These are phyloP conservation scores for Amborella trichopoda DNA, from an alignment of 164 flowering plant species.

Conservation along the genomic window DNA sequence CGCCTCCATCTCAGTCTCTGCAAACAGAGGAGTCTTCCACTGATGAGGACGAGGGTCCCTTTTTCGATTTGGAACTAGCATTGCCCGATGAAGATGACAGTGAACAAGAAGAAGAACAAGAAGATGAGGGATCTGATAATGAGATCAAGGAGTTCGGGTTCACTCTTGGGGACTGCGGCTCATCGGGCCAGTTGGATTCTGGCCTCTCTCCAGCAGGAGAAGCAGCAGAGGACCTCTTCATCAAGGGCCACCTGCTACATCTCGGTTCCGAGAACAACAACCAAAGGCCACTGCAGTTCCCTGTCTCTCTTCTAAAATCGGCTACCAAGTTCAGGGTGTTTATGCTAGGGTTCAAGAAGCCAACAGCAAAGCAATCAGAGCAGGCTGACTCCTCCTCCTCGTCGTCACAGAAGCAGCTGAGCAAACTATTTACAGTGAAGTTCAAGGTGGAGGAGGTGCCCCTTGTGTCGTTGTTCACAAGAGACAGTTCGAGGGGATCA, in stretches of 20 bases:
- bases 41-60: slow-evolving; percentile 62
- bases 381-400: slow-evolving; percentile 6
- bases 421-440: slow-evolving; percentile 52
- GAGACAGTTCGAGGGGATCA: slow-evolving; percentile 34
- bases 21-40: slow-evolving; percentile 10
- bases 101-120: slow-evolving; percentile 1
- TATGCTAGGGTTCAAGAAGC: slow-evolving; percentile 52
- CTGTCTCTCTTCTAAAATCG: slow-evolving; percentile 24
- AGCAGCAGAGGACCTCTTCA: slow-evolving; percentile 31
- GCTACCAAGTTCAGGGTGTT: slow-evolving; percentile 68
- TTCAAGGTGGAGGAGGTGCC: slow-evolving; percentile 76
- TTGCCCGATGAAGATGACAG: slow-evolving; percentile 32
- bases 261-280: slow-evolving; percentile 9
- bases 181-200: slow-evolving; percentile 16
- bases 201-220: slow-evolving; percentile 41
- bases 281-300: slow-evolving; percentile 17
- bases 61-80: slow-evolving; percentile 68
- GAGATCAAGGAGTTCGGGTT: slow-evolving; percentile 39
- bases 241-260: slow-evolving; percentile 55
- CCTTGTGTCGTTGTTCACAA: slow-evolving; percentile 44
- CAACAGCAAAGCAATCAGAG: slow-evolving; percentile 14
- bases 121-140: slow-evolving; percentile 7
- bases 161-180: slow-evolving; percentile 26
- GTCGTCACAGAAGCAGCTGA: slow-evolving; percentile 2
- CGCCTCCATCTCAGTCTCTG: too few species aligned